Evolutionary conservation across 176 grass and related monocot genomes (phyloP).

Genomic region (Triticum turgidum): DNA sequence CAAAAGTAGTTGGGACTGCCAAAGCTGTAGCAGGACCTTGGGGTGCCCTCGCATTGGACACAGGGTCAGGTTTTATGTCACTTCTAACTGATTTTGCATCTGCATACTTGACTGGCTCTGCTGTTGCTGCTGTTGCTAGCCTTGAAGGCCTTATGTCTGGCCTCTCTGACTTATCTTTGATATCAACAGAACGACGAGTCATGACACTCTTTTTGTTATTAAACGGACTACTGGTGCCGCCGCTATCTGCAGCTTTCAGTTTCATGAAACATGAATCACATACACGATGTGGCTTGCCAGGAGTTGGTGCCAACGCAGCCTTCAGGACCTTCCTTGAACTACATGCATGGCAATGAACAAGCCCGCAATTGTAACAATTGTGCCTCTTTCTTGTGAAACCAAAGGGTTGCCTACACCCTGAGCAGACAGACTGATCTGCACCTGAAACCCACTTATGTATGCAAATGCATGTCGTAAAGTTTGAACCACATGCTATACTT

Average conservation of each 20-base stretch:
- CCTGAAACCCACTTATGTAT: slow-evolving; percentile 98
- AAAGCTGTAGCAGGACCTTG: slow-evolving; percentile 70
- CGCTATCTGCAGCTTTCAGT: slow-evolving; percentile 68
- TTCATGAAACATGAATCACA: slow-evolving; percentile 95
- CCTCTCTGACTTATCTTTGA: slow-evolving; percentile 56
- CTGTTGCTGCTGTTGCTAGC: slow-evolving; percentile 47
- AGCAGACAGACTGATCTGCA: slow-evolving; percentile 82
- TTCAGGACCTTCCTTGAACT: slow-evolving; percentile 91
- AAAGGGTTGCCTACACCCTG: slow-evolving; percentile 93
- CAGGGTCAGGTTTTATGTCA: slow-evolving; percentile 61
- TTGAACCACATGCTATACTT: slow-evolving; percentile 95
- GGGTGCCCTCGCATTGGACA: slow-evolving; percentile 44
- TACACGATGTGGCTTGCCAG: slow-evolving; percentile 92
- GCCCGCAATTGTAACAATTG: slow-evolving; percentile 72
- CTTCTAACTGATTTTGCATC: slow-evolving; percentile 56
- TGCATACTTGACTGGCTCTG: slow-evolving; percentile 48
- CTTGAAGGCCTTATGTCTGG: slow-evolving; percentile 68
- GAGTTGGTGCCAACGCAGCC: slow-evolving; percentile 80
- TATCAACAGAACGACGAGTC: slow-evolving; percentile 67
- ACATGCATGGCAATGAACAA: slow-evolving; percentile 94
- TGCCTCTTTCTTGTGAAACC: slow-evolving; percentile 95
- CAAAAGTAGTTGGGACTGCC: slow-evolving; percentile 54
- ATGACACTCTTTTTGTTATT: slow-evolving; percentile 64
- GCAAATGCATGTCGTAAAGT: slow-evolving; percentile 96
- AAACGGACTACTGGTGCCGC: slow-evolving; percentile 19